phyloP scores from a whole-genome alignment of 352 stramenopile species.

The Phytopythium oedochilum region DNA sequence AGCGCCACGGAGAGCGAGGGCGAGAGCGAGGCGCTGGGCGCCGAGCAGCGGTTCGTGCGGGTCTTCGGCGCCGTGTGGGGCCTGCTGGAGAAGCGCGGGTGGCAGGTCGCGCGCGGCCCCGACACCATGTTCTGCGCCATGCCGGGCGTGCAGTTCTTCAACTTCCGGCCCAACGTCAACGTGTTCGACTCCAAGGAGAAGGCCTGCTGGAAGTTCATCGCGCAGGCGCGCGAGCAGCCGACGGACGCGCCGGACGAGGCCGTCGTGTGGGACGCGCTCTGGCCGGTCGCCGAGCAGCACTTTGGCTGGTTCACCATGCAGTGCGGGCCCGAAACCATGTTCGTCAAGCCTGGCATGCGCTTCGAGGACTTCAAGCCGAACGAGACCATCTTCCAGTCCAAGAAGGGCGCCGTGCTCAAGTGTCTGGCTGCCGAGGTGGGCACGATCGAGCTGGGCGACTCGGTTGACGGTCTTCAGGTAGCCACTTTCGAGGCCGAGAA shows the following conservation, averaged over 20 bases:
- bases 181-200: conserved; percentile 77
- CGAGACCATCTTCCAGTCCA: conserved; percentile 78
- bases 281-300: conserved; percentile 49
- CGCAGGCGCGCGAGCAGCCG: conserved; percentile 16
- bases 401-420: conserved; percentile 67
- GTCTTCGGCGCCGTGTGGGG: conserved; percentile 41
- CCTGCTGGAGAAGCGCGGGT: conserved; percentile 44
- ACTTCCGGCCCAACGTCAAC: conserved; percentile 81
- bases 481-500: conserved; percentile 38
- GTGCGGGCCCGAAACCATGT: conserved; percentile 66
- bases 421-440: conserved; percentile 47
- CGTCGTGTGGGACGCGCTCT: conserved; percentile 60
- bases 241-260: conserved; percentile 14
- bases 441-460: conserved; percentile 60
- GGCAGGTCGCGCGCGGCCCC: conserved; percentile 52
- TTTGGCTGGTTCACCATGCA: conserved; percentile 76
- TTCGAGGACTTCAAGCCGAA: conserved; percentile 72
- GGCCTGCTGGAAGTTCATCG: conserved; percentile 78
- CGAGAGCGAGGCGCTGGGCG: conserved; percentile 19
- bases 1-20: conserved; percentile 10
- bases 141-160: conserved; percentile 76
- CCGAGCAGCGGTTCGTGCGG: conserved; percentile 36
- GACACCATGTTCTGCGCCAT: conserved; percentile 73
- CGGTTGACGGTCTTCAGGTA: conserved; percentile 52
- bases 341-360: conserved; percentile 62